Percentiles rank a stretch among this genome's conserved stretches.
Evolutionary conservation across 108 stramenopile genomes (phyloP).

Genomic region (Fragilaria crotonensis): DNA sequence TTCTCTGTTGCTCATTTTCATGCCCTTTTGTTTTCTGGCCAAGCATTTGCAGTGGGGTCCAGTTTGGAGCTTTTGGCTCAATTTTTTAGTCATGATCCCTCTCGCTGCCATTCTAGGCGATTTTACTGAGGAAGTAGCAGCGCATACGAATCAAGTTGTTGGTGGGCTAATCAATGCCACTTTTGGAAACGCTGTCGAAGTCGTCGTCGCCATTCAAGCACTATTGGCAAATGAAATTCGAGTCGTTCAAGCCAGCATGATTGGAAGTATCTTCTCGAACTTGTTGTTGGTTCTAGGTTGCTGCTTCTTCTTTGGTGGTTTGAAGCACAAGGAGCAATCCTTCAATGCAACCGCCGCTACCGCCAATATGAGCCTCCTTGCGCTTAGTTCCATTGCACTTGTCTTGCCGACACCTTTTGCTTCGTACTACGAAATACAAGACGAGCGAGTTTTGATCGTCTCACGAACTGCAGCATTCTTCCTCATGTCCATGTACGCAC

Average conservation of each 20-base stretch:
- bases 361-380: conserved; percentile 74
- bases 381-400: conserved; percentile 72
- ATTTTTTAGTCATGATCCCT: conserved; percentile 91
- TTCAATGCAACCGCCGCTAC: conserved; percentile 72
- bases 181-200: conserved; percentile 95
- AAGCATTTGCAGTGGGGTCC: conserved; percentile 48
- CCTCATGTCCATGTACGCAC: conserved; percentile 85
- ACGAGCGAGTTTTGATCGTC: conserved; percentile 61
- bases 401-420: conserved; percentile 83
- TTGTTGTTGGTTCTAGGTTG: conserved; percentile 90
- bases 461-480: conserved; percentile 79
- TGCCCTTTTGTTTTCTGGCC: conserved; percentile 63
- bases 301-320: conserved; percentile 94
- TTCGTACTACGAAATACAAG: conserved; percentile 46
- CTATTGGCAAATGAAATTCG: conserved; percentile 71
- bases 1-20: conserved; percentile 53
- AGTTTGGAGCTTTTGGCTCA: conserved; percentile 71
- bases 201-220: conserved; percentile 86
- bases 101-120: conserved; percentile 89
- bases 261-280: conserved; percentile 94
- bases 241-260: conserved; percentile 92
- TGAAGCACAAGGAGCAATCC: conserved; percentile 80
- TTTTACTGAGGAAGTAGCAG: conserved; percentile 93
- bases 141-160: conserved; percentile 92
- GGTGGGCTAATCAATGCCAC: conserved; percentile 97